Conservation (phyloP, 208 protist species). For the Trypanosoma congolense region DNA sequence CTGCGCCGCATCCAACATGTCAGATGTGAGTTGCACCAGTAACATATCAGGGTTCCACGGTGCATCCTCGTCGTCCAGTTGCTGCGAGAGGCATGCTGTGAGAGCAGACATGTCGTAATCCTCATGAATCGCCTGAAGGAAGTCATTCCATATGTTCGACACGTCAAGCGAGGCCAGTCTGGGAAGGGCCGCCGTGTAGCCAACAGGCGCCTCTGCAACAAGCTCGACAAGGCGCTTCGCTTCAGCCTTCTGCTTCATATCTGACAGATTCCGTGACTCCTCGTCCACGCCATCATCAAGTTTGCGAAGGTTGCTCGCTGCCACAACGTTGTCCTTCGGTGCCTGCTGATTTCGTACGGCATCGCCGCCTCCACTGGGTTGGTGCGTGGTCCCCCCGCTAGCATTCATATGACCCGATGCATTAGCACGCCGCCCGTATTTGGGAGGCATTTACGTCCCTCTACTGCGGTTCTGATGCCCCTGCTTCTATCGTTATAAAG, state of each 20-base stretch:
- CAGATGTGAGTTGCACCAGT: constrained; percentile 84
- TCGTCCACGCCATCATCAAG: constrained; percentile 53
- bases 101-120: constrained; percentile 83
- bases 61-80: constrained; percentile 80
- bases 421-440: constrained; percentile 17
- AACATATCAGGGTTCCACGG: constrained; percentile 87
- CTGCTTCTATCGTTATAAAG: too few species aligned
- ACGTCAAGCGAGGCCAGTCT: constrained; percentile 68
- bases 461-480: too few species aligned
- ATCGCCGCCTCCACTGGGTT: neutral
- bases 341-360: too few species aligned
- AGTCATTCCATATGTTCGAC: constrained; percentile 56
- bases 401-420: neutral
- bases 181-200: constrained; percentile 71
- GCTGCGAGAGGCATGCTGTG: constrained; percentile 63
- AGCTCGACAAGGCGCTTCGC: constrained; percentile 45
- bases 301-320: constrained; percentile 25
- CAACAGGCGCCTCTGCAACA: constrained; percentile 62
- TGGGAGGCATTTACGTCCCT: constrained; percentile 15
- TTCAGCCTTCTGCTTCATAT: constrained; percentile 28
- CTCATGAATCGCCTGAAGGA: constrained; percentile 55
- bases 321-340: constrained; percentile 20
- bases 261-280: constrained; percentile 22
- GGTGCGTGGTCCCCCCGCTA: neutral
- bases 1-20: constrained; percentile 73